Base-by-base conservation (phyloP, 257 asterid genomes). In the Petrea volubilis region DNA sequence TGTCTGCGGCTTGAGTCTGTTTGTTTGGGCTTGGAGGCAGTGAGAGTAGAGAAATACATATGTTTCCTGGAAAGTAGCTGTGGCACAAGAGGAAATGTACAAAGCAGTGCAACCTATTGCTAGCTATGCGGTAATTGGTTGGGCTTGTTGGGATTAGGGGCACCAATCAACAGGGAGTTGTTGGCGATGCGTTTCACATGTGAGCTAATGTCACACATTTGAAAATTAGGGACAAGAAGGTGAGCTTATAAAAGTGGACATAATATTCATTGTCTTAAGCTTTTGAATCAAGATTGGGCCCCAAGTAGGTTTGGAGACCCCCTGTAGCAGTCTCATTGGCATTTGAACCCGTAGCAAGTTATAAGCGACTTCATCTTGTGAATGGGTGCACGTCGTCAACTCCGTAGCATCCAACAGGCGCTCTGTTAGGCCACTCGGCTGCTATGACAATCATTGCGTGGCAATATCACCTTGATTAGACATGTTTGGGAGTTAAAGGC, bases 131-230 rank as follows among this genome's bases (percentile, higher is more conserved):
- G 68, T 21, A 60, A 52, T 7, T 27, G 24, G 34, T 63, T 27
- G 62, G 34, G 63, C 69, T 18, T 71, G 57, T 46, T 52, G 56
- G 24, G 61, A 46, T 49, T 59, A 50, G 62, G 46, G 36, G 46
- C 44, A 40, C 38, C 64, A 10, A 10, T 9, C 34, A 4, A 21
- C 29, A 40, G 49, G 63, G 34, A 13, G 4, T 38, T 36, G 64
- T 29, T 72, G 70, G 36, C 40, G 43, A 41, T 29, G 5, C 29
- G 33, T 18, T 34, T 34, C 58, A 44, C 41, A 38, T 50, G 60
- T 52, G 52, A 43, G 67, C 20, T 64, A 60, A 66, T 41, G 28
- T 67, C 46, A 15, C 13, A 28, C 11, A 12, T 13, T 5, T 7
- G 53, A 64, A 21, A 55, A 58, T n/a, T 34, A 7, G 12, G 63